These are phyloP conservation scores for Apiospora aurea DNA, from an alignment of 2,329 filamentous ascomycete genomes.

Conservation along the genomic window DNA sequence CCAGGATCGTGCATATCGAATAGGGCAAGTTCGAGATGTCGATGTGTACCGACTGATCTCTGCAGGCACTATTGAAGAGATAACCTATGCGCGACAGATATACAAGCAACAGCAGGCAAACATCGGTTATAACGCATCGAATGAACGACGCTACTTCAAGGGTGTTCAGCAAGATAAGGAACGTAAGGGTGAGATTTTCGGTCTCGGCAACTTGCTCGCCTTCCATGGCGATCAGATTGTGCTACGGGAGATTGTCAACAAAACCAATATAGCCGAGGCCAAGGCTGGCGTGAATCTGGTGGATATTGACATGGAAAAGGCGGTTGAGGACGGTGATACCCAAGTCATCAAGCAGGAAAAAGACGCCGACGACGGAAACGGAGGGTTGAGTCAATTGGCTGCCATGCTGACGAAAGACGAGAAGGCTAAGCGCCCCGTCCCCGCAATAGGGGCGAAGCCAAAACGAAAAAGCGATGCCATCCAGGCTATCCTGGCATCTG, in stretches of 20 bases:
- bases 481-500: constrained; percentile 85
- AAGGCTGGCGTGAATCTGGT: constrained; percentile 82
- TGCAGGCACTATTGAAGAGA: constrained; percentile 93
- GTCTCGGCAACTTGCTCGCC: constrained; percentile 83
- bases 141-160: constrained; percentile 92
- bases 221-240: constrained; percentile 82
- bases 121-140: constrained; percentile 92
- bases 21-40: constrained; percentile 90
- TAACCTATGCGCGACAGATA: constrained; percentile 95
- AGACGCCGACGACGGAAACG: constrained; percentile 63
- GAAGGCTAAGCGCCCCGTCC: constrained; percentile 49
- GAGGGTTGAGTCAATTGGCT: constrained; percentile 76
- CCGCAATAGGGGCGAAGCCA: constrained; percentile 43
- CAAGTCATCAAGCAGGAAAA: constrained; percentile 55
- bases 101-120: constrained; percentile 99
- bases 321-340: constrained; percentile 56
- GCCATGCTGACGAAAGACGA: constrained; percentile 58
- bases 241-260: constrained; percentile 95
- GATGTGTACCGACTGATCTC: constrained; percentile 94
- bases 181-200: constrained; percentile 93
- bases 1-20: constrained; percentile 94
- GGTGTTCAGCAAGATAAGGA: constrained; percentile 85
- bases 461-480: constrained; percentile 73
- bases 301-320: constrained; percentile 75
- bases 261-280: constrained; percentile 95